phyloP scores from a whole-genome alignment of 2,329 filamentous ascomycete species.

The Cordyceps militaris region DNA sequence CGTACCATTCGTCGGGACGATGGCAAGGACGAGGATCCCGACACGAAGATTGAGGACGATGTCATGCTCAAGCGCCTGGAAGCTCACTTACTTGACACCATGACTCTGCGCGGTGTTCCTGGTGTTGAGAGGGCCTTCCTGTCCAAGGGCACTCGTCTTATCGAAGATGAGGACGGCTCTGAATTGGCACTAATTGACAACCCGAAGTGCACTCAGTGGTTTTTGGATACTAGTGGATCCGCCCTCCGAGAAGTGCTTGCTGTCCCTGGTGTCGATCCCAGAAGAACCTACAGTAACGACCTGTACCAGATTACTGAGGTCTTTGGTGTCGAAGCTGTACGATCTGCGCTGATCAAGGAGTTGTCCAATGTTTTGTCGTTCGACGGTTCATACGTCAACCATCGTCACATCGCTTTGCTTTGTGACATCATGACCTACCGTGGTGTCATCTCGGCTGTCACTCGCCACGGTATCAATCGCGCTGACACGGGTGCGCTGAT shows the following conservation, averaged over 20 bases:
- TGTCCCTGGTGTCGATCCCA: conserved; percentile 81
- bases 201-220: conserved; percentile 80
- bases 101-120: conserved; percentile 83
- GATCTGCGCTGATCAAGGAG: conserved; percentile 79
- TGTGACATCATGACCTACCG: conserved; percentile 98
- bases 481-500: conserved; percentile 96
- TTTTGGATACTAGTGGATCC: conserved; percentile 89
- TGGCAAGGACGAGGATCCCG: conserved; percentile 63
- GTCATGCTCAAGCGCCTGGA: conserved; percentile 89
- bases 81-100: conserved; percentile 80
- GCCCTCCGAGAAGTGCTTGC: conserved; percentile 76
- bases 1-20: conserved; percentile 67
- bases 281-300: conserved; percentile 86
- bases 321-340: conserved; percentile 92
- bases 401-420: conserved; percentile 89
- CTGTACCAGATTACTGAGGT: conserved; percentile 92
- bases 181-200: conserved; percentile 69
- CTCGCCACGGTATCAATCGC: conserved; percentile 96
- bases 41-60: conserved; percentile 67
- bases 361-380: conserved; percentile 91
- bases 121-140: conserved; percentile 91
- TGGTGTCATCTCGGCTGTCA: conserved; percentile 90
- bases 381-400: conserved; percentile 98
- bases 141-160: conserved; percentile 67
- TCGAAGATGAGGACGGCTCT: conserved; percentile 62